Percentiles rank a stretch among this genome's conserved stretches.
Evolutionary conservation across 495 filamentous ascomycete species (phyloP).

Genomic region (Glonium stellatum): DNA sequence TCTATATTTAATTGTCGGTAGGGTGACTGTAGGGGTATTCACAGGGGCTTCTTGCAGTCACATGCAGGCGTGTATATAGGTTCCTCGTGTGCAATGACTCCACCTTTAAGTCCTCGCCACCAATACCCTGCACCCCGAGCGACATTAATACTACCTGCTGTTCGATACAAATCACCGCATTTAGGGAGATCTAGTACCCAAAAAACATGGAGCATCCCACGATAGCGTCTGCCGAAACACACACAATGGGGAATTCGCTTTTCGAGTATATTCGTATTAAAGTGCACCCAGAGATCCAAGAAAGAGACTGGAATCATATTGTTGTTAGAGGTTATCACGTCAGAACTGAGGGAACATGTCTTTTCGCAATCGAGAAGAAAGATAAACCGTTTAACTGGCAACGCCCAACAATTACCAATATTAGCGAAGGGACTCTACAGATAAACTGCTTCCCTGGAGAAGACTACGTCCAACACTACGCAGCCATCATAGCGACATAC

Average conservation of each 20-base stretch:
- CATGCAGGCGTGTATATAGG: no score
- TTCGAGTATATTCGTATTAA: conserved; percentile 17
- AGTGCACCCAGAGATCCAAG: conserved; percentile 16
- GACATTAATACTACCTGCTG: no score
- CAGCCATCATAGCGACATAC: conserved; percentile 19
- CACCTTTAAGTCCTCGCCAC: no score
- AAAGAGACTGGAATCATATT: conserved; percentile 6
- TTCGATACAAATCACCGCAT: no score
- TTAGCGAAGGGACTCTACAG: conserved; percentile 7
- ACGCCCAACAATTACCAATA: conserved; percentile 13
- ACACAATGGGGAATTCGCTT: conserved; percentile 19
- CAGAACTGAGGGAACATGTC: neutral
- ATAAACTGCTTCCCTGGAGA: conserved; percentile 13
- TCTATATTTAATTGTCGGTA: no score
- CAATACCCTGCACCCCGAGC: no score
- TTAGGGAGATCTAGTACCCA: no score
- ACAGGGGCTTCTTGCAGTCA: no score
- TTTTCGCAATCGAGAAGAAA: conserved; percentile 13
- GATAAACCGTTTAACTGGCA: conserved; percentile 28
- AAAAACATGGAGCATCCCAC: conserved; percentile 1
- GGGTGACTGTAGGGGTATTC: no score
- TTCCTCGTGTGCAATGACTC: no score
- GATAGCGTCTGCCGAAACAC: neutral
- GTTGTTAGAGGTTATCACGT: neutral
- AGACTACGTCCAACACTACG: conserved; percentile 21